Conservation (phyloP, 2,329 filamentous ascomycete genomes). For the Fusarium sp. region DNA sequence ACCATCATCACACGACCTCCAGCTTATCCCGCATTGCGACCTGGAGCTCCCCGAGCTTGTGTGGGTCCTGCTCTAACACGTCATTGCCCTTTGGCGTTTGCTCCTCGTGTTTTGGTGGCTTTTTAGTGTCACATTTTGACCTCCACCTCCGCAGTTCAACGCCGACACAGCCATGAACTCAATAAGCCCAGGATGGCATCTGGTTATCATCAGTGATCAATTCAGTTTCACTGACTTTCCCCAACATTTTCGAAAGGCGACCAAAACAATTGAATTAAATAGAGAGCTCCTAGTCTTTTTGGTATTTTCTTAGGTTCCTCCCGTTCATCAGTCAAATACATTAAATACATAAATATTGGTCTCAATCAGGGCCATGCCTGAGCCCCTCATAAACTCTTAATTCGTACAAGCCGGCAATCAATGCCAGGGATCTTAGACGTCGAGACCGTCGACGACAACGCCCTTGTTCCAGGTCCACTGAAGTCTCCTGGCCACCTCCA, state of each 20-base stretch:
- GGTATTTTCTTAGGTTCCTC: slow-evolving; percentile 44
- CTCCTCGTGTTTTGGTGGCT: slow-evolving; percentile 20
- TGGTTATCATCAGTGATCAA: background rate
- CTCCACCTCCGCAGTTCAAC: slow-evolving; percentile 43
- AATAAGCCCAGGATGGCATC: background rate
- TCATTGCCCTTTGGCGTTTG: slow-evolving; percentile 29
- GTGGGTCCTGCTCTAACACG: slow-evolving; percentile 40
- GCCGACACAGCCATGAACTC: background rate
- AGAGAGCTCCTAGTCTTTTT: slow-evolving; percentile 45
- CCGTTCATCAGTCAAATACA: slow-evolving; percentile 41
- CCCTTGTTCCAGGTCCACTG: slow-evolving; percentile 90
- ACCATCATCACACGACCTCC: slow-evolving; percentile 31
- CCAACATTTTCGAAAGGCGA: slow-evolving; percentile 13
- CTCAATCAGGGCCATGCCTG: slow-evolving; percentile 36
- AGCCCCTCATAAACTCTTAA: slow-evolving; percentile 38
- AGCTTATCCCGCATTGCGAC: slow-evolving; percentile 38
- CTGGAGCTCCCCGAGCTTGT: slow-evolving; percentile 46
- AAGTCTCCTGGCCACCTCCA: slow-evolving; percentile 78
- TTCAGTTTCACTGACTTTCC: background rate
- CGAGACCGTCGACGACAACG: slow-evolving; percentile 83
- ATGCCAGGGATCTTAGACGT: slow-evolving; percentile 69
- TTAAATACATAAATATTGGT: slow-evolving; percentile 42
- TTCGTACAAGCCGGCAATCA: slow-evolving; percentile 43
- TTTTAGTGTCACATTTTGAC: slow-evolving; percentile 23
- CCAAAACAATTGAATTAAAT: slow-evolving; percentile 40